Evolutionary conservation across 805 yeast genomes (phyloP).

Genomic region (Candida sithepensis): DNA sequence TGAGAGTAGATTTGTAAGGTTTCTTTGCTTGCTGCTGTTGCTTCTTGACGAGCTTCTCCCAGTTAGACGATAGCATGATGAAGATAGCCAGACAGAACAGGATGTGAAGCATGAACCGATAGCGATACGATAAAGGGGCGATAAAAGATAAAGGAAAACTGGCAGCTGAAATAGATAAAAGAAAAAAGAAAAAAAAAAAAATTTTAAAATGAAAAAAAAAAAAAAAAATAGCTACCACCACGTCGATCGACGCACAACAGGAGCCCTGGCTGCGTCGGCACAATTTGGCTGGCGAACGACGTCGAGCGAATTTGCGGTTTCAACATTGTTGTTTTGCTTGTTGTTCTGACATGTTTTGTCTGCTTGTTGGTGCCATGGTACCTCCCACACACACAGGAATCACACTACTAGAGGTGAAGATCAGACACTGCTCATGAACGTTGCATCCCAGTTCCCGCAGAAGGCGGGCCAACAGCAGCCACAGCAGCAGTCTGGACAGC

Average conservation of each 20-base stretch:
- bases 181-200: background rate
- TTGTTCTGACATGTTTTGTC: no score
- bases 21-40: conserved; percentile 9
- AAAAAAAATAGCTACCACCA: background rate
- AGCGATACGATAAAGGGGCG: background rate
- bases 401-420: background rate
- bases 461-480: conserved; percentile 17
- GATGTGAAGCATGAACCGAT: no score
- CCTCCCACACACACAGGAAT: background rate
- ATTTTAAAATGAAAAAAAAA: no score
- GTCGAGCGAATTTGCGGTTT: background rate
- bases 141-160: background rate
- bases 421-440: conserved; percentile 9
- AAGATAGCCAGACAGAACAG: background rate
- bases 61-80: conserved; percentile 18
- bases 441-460: conserved; percentile 15
- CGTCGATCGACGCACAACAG: conserved; percentile 1
- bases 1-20: background rate
- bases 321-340: background rate
- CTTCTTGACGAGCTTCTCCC: conserved; percentile 14
- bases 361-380: no score
- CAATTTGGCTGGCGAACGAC: background rate
- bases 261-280: conserved; percentile 2
- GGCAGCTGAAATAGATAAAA: no score
- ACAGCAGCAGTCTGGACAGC: conserved; percentile 15